phyloP scores from a whole-genome alignment of 1,139 yeast genomes.

The Lipomyces yarrowii region DNA sequence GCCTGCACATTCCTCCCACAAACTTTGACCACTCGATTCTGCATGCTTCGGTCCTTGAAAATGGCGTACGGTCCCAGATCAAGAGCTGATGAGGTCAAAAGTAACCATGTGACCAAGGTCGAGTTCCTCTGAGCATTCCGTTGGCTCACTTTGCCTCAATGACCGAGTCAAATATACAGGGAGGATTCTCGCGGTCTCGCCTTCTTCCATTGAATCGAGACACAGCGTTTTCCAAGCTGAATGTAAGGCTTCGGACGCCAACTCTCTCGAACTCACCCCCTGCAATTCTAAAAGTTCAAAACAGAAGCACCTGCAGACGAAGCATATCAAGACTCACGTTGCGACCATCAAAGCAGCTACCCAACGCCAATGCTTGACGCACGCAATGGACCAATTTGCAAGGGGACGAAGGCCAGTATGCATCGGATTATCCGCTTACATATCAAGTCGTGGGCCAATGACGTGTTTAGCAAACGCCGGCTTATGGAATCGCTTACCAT shows the following conservation, averaged over 20 bases:
- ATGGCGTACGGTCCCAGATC: neutral
- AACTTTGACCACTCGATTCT: neutral
- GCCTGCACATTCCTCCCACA: neutral
- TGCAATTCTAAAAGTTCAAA: no score
- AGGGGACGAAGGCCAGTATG: neutral
- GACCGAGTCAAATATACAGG: constrained; percentile 34
- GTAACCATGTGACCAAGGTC: neutral
- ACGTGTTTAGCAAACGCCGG: neutral
- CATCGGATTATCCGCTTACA: neutral
- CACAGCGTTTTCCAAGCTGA: no score
- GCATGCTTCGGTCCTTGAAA: neutral
- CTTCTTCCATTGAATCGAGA: no score
- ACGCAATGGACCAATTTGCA: constrained; percentile 1
- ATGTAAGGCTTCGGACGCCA: no score
- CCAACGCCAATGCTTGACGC: neutral
- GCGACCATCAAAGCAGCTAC: no score
- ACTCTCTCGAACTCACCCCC: no score
- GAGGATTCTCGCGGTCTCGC: neutral
- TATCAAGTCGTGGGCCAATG: no score
- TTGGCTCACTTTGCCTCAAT: no score
- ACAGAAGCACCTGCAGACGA: no score
- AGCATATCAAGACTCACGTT: no score
- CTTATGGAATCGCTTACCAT: neutral
- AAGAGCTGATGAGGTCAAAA: neutral
- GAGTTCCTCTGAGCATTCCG: no score